These are phyloP conservation scores for Cutaneotrichosporon sp. DNA, from an alignment of 1,284 basidiomycete species.

Conservation along the genomic window DNA sequence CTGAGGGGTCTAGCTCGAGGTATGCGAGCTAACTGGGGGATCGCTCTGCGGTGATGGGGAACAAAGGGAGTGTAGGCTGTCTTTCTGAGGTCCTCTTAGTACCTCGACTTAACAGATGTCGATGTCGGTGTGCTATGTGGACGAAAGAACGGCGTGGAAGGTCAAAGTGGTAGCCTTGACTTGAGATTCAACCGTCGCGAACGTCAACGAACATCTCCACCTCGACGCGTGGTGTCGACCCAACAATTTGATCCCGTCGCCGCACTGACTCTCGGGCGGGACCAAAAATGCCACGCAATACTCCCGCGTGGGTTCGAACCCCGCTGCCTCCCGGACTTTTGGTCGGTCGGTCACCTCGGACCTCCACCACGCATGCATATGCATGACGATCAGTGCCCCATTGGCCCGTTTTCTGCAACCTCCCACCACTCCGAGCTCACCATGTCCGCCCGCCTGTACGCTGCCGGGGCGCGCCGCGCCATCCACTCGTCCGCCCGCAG, in stretches of 20 bases:
- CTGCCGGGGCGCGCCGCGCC: conserved; percentile 26
- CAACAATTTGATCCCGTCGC: not conserved
- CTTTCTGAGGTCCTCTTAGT: not conserved
- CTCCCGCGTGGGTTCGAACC: not conserved
- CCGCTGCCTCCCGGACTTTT: no score
- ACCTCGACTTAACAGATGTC: not conserved
- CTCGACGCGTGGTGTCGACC: conserved; percentile 5
- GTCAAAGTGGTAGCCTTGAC: not conserved
- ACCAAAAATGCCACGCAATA: no score
- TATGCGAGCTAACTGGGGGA: not conserved
- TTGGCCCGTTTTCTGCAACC: conserved; percentile 4
- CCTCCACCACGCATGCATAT: no score
- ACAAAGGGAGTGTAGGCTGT: not conserved
- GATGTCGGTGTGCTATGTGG: not conserved
- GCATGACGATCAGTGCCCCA: not conserved
- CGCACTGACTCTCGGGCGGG: no score
- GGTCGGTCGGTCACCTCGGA: no score
- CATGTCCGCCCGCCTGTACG: conserved; percentile 9
- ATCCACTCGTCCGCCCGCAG: conserved; percentile 51
- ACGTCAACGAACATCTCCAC: conserved; percentile 8
- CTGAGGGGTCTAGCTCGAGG: not conserved
- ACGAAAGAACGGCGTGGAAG: conserved; percentile 1
- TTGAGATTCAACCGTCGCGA: not conserved
- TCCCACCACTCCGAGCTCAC: conserved; percentile 2
- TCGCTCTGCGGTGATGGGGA: not conserved